These are phyloP conservation scores for Trichoderma sp. DNA, from an alignment of 2,329 filamentous ascomycete genomes.

Conservation along the genomic window DNA sequence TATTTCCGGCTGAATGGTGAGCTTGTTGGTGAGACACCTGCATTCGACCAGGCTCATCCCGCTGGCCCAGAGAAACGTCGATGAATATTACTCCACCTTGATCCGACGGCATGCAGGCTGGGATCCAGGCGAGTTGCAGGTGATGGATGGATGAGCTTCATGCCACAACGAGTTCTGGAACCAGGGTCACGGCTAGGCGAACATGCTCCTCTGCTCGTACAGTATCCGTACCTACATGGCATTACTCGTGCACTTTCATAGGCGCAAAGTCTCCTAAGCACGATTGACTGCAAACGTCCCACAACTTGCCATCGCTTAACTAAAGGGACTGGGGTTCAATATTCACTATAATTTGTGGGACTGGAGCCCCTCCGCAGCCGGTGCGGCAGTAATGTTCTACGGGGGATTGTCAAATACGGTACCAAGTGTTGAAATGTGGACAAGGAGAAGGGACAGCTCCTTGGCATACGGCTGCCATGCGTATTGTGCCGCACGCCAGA, in stretches of 20 bases:
- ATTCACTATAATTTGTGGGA: conserved; percentile 18
- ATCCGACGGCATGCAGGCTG: conserved; percentile 23
- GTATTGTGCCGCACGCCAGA: conserved; percentile 1
- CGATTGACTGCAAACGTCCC: conserved; percentile 16
- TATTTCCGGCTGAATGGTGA: conserved; percentile 24
- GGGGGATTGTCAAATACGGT: conserved; percentile 6
- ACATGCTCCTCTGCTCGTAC: background rate
- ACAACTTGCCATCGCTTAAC: conserved; percentile 18
- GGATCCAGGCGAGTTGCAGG: conserved; percentile 4
- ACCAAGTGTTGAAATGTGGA: conserved; percentile 4
- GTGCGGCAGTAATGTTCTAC: conserved; percentile 10
- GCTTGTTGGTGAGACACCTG: conserved; percentile 21
- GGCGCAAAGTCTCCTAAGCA: background rate
- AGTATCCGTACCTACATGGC: background rate
- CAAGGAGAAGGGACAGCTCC: background rate
- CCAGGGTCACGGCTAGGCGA: conserved; percentile 15
- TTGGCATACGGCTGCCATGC: conserved; percentile 2
- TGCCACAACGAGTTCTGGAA: conserved; percentile 6
- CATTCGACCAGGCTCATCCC: conserved; percentile 17
- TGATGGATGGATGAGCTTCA: background rate
- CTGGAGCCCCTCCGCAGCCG: conserved; percentile 1
- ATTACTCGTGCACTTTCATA: conserved; percentile 17
- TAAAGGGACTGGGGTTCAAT: conserved; percentile 7
- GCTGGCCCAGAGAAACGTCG: conserved; percentile 10
- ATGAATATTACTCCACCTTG: conserved; percentile 21